Evolutionary conservation across 331 rosid genomes (phyloP), one percentile per base, ranked within the genome.

Genomic region (Quercus tomentella): DNA sequence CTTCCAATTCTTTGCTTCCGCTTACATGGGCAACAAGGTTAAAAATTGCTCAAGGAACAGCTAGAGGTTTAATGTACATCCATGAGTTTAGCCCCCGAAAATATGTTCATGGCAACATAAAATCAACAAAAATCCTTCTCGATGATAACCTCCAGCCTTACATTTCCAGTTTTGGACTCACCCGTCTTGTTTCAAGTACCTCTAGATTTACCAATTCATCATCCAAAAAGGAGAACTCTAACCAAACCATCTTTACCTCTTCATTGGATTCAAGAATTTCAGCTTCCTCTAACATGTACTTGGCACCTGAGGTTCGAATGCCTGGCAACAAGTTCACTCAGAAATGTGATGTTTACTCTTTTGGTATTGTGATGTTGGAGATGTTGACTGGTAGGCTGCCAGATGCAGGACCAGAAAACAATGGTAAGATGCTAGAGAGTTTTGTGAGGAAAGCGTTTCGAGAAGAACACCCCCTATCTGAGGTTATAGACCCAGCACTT

Each of bases 271-370:
- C 88, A 73, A 85, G 76, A 77, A 77, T 82, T 73, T 70, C 90
- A 70, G 74, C 84, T 23, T 83, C 86, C 60, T 80, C 88, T 4
- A 81, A 73, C 33, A 56, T 72, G 63, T 85, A 87, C 88, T 4
- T 88, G 82, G 97, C 94, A 3, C 98, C 98, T 0, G 98, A 91
- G 88, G 90, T 83, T 72, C 85, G 91, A 73, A 55, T 81, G 25
- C 79, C 80, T 16, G 89, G 94, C 73, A 88, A 88, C 82, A 93
- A 90, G 83, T 84, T 82, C 81, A 84, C 93, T 12, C 98, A 89
- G 86, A 93, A 91, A 85, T 88, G 97, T 30, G 98, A 93, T 63
- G 98, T 93, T 25, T 93, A 88, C 79, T 83, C 98, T 5, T 93
- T 93, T 18, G 97, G 98, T 4, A 28, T 93, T 28, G 87, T 93